A percentile compares a stretch with the other conserved stretches of the same genome.
phyloP scores from a whole-genome alignment of 257 asterid species.

The Jacaranda copaia region DNA sequence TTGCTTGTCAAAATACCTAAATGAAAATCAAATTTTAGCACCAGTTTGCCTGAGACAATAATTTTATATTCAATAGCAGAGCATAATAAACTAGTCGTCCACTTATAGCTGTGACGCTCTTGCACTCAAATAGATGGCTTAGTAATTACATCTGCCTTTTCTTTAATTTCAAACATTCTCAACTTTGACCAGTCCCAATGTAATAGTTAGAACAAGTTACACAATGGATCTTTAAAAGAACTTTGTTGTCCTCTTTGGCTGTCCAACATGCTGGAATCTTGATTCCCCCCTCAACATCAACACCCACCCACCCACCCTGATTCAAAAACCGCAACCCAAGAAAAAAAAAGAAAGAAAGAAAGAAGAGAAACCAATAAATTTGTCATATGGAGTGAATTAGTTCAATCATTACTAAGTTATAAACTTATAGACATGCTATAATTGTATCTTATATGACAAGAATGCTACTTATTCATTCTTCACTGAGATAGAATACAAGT shows the following conservation, averaged over 20 bases:
- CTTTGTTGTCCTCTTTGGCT: conserved; percentile 17
- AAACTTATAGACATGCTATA: not conserved
- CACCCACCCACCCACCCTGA: too few species aligned
- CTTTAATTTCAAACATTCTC: not conserved
- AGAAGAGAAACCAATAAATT: not conserved
- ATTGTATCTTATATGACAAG: not conserved
- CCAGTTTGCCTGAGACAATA: conserved; percentile 27
- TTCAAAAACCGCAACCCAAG: too few species aligned
- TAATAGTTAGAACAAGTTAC: not conserved
- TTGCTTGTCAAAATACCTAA: conserved; percentile 73
- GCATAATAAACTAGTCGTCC: conserved; percentile 1
- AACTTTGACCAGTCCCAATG: conserved; percentile 11
- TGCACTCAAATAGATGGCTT: conserved; percentile 6
- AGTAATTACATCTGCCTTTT: conserved; percentile 2
- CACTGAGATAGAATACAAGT: not conserved
- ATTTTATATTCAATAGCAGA: conserved; percentile 12
- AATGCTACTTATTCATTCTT: not conserved
- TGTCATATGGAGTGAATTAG: not conserved
- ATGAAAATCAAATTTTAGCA: conserved; percentile 34
- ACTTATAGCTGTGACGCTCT: conserved; percentile 14
- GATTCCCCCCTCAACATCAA: not conserved
- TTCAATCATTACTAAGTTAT: not conserved
- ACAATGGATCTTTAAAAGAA: not conserved
- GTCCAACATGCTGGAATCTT: not conserved
- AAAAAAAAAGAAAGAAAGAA: too few species aligned